Conservation (phyloP, 2,329 filamentous ascomycete species). For the Fusarium vanettenii region DNA sequence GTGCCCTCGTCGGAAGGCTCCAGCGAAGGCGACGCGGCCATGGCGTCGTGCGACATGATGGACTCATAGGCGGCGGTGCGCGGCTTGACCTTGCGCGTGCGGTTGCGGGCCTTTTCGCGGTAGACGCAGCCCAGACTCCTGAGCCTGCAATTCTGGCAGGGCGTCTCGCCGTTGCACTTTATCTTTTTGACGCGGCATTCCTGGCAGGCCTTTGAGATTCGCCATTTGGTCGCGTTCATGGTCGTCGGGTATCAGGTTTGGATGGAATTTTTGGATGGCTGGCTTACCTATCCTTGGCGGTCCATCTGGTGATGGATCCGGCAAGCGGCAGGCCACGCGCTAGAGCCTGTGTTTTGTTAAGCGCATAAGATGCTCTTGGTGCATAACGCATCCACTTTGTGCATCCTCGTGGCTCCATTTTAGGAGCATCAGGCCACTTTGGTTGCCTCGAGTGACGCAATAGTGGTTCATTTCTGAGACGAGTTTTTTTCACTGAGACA, state of each 20-base stretch:
- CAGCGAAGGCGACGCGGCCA: slow-evolving; percentile 22
- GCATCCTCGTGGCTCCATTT: slow-evolving; percentile 2
- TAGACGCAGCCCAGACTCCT: slow-evolving; percentile 45
- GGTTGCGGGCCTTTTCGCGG: slow-evolving; percentile 47
- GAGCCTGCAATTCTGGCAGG: slow-evolving; percentile 44
- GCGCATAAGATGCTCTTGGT: slow-evolving; percentile 34
- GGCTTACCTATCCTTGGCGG: slow-evolving; percentile 18
- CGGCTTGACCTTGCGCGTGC: slow-evolving; percentile 41
- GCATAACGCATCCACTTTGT: slow-evolving; percentile 19
- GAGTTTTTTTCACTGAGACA: neutral
- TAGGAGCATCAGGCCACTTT: neutral
- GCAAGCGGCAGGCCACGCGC: neutral
- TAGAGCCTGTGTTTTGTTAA: slow-evolving; percentile 29
- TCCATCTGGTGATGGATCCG: slow-evolving; percentile 27
- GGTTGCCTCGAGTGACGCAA: neutral
- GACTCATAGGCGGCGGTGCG: slow-evolving; percentile 38
- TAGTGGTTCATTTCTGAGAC: neutral
- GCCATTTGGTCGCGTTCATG: slow-evolving; percentile 46
- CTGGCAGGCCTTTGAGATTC: slow-evolving; percentile 50
- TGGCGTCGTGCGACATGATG: slow-evolving; percentile 35
- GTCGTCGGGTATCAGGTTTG: neutral
- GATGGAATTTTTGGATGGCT: slow-evolving; percentile 8
- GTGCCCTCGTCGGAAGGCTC: slow-evolving; percentile 38
- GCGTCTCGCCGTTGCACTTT: slow-evolving; percentile 47
- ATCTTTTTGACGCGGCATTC: slow-evolving; percentile 49